Evolutionary conservation across 805 yeast species (phyloP), one percentile per base, ranked within the genome.

Genomic region (Metschnikowia hibisci): DNA sequence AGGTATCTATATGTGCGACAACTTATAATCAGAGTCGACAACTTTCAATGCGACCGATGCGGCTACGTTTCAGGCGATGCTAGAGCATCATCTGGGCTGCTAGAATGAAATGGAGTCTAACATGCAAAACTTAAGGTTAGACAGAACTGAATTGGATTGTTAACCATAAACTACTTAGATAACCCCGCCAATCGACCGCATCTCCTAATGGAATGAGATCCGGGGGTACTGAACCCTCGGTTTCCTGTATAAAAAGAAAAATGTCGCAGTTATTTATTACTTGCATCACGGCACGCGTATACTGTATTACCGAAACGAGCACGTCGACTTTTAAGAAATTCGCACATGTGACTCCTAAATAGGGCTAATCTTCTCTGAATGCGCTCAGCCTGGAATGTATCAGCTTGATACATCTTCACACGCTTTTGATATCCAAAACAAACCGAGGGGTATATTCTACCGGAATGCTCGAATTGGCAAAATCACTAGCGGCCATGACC

Each of bases 261-360:
- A 35, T 27, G 39, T 26, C 39, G 39, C 20, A 10, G 32, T 16
- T 20, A 6, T 35, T 35, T 12, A 35, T 35, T 16, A 27, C 26
- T 35, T 23, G 32, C 39, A 35, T 29, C 31, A 26, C 31, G 7
- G 39, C 32, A 31, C 32, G 39, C 13, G 16, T 35, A 35, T n/a
- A 25, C 31, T 10, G n/a, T n/a, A 4, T 16, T 27, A 6, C 5
- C 12, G 16, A n/a, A 16, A 35, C 9, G 6, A 25, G 39, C 18
- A 28, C 18, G 39, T 28, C 23, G 39, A 35, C 16, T 35, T 35
- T 18, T n/a, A 12, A n/a, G 16, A 9, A 22, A 20, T 20, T 20
- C 23, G 4, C 26, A 35, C 32, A 31, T 31, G 25, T 26, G 26
- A 23, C 32, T 35, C 32, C 32, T 35, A 35, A 35, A 27, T 5